Evolutionary conservation across 176 grass and related monocot genomes (phyloP).

Genomic region (Oryza longistaminata): DNA sequence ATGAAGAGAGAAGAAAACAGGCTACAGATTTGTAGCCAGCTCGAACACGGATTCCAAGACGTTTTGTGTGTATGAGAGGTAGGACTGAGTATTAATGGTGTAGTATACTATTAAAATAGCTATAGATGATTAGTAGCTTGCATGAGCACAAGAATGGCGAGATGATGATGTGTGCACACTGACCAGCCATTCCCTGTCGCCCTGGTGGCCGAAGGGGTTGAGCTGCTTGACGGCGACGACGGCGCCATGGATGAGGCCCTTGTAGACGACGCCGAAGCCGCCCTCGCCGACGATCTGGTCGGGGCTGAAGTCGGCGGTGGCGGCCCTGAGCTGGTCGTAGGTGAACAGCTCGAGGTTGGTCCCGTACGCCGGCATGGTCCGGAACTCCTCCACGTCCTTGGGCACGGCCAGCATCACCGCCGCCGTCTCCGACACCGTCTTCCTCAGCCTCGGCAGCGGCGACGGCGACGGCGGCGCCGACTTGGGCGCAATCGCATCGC

Average conservation of each 20-base stretch:
- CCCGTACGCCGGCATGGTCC: constrained; percentile 57
- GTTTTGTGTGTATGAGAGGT: too few species aligned
- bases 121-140: too few species aligned
- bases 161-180: background rate
- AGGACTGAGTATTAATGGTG: accelerated
- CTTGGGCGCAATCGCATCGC: background rate
- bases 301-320: constrained; percentile 60
- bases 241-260: constrained; percentile 37
- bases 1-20: too few species aligned
- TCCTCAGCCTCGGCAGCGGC: constrained; percentile 41
- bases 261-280: constrained; percentile 78
- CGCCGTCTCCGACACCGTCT: constrained; percentile 50
- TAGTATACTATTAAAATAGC: too few species aligned
- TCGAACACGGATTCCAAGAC: accelerated
- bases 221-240: constrained; percentile 72
- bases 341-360: constrained; percentile 55
- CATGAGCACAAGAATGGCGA: background rate
- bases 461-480: background rate
- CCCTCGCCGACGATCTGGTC: constrained; percentile 67
- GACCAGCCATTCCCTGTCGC: constrained; percentile 88
- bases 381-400: constrained; percentile 74
- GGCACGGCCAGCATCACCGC: constrained; percentile 40
- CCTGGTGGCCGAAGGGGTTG: constrained; percentile 69
- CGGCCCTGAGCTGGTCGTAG: constrained; percentile 49
- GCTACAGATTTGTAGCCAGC: too few species aligned